Base-by-base conservation (phyloP, 2,329 filamentous ascomycete species). In the Chaetomiaceae sp. region DNA sequence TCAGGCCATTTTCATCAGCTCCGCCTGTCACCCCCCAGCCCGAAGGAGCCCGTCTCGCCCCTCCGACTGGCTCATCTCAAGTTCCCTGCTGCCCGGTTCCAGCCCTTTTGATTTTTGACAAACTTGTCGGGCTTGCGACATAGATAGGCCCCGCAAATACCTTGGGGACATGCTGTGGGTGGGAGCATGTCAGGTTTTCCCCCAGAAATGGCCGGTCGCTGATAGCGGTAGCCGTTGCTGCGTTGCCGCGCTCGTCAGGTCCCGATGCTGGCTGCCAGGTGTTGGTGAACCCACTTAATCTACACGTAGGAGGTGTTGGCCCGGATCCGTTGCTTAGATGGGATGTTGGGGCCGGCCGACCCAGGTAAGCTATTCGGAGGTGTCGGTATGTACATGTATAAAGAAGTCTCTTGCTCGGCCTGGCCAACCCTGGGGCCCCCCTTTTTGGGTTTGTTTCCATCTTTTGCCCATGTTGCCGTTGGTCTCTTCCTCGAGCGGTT, bases 1-100 rank as follows among this genome's bases (percentile, higher is more conserved):
- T 68, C 66, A 64, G 62, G 54, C 65, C 65, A 67, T 66, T 65
- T 66, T 58, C 58, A 57, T 55, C 58, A 58, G 58, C 61, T 61
- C 55, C 59, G 62, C 58, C 55, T 50, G 45, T 53, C 34, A 55
- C 45, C 46, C n/a, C 55, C 53, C 55, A 29, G 40, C 56, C 51
- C 41, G 30, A 45, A 51, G 57, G 53, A 53, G 46, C 55, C 57
- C 52, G 51, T 57, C 56, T 58, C 46, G 42, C 45, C 44, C 25
- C 43, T 29, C 25, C 34, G 30, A 20, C 37, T 53, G 38, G 36
- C 8, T 25, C 27, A 32, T 51, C 34, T 14, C 23, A n/a, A n/a
- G n/a, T 34, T 18, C 48, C 48, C 18, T 9, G 16, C 41, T n/a
- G 10, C 25, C 44, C 25, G 34, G 18, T 48, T 20, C 45, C 23